These are phyloP conservation scores for Cucurbita maxima DNA, from an alignment of 306 rosid species.

Conservation along the genomic window DNA sequence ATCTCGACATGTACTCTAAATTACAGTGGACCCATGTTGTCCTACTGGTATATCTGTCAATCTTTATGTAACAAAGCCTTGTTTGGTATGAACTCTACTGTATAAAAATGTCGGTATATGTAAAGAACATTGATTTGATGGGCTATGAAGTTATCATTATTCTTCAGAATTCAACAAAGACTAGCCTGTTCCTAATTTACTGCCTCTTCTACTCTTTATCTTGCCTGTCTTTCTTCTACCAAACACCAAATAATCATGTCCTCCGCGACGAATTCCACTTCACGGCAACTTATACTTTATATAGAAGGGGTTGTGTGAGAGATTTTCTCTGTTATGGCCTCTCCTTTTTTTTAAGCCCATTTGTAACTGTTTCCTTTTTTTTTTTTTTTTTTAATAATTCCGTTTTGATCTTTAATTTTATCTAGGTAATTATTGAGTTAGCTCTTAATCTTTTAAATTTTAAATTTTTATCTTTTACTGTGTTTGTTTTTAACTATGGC, in stretches of 20 bases:
- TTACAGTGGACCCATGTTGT: conserved; percentile 2
- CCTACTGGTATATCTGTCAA: not conserved
- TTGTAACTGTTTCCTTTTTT: no score
- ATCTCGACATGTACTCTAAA: not conserved
- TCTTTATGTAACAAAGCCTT: not conserved
- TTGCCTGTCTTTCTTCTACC: conserved; percentile 18
- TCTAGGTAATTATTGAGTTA: no score
- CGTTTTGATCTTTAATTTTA: no score
- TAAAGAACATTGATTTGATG: not conserved
- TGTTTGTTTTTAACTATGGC: no score
- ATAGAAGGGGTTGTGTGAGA: no score
- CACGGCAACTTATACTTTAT: conserved; percentile 2
- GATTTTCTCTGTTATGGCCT: no score
- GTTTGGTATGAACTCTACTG: not conserved
- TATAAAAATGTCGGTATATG: not conserved
- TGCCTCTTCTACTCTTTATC: not conserved
- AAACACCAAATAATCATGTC: conserved; percentile 38
- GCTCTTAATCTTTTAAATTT: no score
- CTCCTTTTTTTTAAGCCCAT: no score
- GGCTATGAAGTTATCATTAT: not conserved
- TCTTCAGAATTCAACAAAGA: not conserved
- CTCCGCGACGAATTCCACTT: conserved; percentile 22
- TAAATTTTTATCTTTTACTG: no score
- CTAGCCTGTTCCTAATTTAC: not conserved
- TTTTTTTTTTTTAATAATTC: no score